Evolutionary conservation across 2,329 filamentous ascomycete genomes (phyloP).

Genomic region (Fulvia fulva): DNA sequence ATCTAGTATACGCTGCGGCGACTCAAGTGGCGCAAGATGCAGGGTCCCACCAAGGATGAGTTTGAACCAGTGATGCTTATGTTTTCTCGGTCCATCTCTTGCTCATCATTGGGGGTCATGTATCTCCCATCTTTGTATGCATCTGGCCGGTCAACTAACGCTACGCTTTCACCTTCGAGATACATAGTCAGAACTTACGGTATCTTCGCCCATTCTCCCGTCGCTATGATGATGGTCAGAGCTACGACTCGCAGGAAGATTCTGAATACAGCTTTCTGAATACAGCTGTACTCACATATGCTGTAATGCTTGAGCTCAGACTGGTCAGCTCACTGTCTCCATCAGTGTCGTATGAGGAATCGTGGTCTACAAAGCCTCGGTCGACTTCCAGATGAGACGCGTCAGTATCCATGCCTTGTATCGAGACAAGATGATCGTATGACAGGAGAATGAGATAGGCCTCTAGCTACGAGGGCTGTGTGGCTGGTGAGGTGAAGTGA

Average conservation of each 20-base stretch:
- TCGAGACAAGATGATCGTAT: no score
- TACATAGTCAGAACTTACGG: not conserved
- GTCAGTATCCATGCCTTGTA: not conserved
- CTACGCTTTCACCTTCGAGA: not conserved
- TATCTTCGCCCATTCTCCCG: slow-evolving; percentile 4
- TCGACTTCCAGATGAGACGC: not conserved
- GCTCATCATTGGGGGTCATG: no score
- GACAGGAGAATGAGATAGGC: no score
- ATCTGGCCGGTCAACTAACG: not conserved
- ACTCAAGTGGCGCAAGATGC: no score
- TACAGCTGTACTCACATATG: not conserved
- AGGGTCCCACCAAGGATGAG: no score
- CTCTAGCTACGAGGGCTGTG: not conserved
- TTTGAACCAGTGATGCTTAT: no score
- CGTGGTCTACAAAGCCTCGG: not conserved
- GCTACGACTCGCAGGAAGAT: not conserved
- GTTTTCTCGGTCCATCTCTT: no score
- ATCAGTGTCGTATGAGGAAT: slow-evolving; percentile 1
- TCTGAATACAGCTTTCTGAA: no score
- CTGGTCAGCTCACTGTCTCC: not conserved
- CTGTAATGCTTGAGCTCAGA: slow-evolving; percentile 4
- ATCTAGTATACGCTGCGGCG: no score
- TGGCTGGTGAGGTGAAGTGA: not conserved
- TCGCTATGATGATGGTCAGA: not conserved
- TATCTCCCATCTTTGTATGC: no score